These are phyloP conservation scores for Cunninghamia lanceolata DNA, from an alignment of 75 land plant genomes.

Conservation along the genomic window DNA sequence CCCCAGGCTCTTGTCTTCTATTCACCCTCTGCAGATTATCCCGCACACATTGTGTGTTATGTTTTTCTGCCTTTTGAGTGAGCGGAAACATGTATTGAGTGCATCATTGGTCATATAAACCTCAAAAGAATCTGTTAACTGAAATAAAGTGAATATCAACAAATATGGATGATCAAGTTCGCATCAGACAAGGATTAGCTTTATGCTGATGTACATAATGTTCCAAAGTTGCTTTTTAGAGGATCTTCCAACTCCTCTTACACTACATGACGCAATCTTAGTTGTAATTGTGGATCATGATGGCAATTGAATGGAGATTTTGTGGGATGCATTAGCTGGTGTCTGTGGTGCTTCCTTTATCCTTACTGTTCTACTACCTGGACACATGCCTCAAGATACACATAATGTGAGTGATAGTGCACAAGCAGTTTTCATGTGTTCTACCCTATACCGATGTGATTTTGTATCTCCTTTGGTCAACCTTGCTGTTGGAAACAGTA, in stretches of 20 bases:
- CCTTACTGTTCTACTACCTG: neutral
- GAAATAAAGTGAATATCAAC: neutral
- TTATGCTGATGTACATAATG: neutral
- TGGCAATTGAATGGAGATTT: neutral
- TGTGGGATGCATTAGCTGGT: neutral
- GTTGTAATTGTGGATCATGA: neutral
- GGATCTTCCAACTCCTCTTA: neutral
- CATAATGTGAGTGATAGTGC: neutral
- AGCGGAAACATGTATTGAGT: neutral
- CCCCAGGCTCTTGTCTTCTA: neutral
- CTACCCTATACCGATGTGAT: neutral
- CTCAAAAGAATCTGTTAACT: no score
- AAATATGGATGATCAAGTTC: neutral
- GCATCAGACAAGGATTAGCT: neutral
- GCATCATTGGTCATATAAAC: neutral
- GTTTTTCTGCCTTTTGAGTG: no score
- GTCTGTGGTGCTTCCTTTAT: neutral
- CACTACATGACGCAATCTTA: neutral
- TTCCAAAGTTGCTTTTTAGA: neutral
- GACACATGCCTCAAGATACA: neutral
- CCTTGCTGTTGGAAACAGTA: neutral
- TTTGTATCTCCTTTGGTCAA: neutral
- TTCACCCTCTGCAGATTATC: no score
- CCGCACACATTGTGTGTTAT: no score
- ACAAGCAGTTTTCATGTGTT: neutral